Conservation (phyloP, 2,329 filamentous ascomycete species). For the Colletotrichum sidae region DNA sequence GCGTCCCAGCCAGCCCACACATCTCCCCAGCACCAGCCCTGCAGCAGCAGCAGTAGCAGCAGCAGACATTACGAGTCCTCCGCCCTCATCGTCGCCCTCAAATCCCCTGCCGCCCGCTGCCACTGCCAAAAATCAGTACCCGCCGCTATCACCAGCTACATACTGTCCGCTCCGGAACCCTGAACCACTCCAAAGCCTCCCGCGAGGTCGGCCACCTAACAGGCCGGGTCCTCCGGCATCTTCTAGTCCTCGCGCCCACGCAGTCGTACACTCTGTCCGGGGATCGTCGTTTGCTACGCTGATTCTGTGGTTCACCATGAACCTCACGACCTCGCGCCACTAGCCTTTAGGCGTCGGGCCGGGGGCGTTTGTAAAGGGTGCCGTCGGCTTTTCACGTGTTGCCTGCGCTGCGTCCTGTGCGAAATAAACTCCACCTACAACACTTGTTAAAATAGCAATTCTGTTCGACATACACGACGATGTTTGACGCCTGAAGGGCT, state of each 20-base stretch:
- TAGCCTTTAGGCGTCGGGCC: constrained; percentile 13
- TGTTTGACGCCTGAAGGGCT: not conserved
- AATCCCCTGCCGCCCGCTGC: not conserved
- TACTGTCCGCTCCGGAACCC: constrained; percentile 24
- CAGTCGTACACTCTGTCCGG: not conserved
- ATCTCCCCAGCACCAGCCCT: too few species aligned
- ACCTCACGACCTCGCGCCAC: constrained; percentile 7
- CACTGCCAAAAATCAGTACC: constrained; percentile 7
- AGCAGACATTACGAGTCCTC: not conserved
- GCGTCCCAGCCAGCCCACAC: too few species aligned
- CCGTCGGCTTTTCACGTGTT: constrained; percentile 11
- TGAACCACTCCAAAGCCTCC: constrained; percentile 22
- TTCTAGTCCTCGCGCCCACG: constrained; percentile 3
- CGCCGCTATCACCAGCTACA: constrained; percentile 19
- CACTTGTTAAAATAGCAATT: too few species aligned
- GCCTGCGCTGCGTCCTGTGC: too few species aligned
- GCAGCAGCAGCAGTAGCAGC: too few species aligned
- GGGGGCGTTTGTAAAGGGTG: constrained; percentile 13
- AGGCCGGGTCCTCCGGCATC: constrained; percentile 7
- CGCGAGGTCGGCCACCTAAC: constrained; percentile 11
- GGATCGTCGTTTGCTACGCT: not conserved
- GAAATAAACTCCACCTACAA: too few species aligned
- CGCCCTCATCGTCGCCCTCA: constrained; percentile 12
- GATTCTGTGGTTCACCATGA: constrained; percentile 15
- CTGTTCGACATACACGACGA: too few species aligned